A percentile compares a stretch with the other conserved stretches of the same genome.
phyloP scores from a whole-genome alignment of 805 yeast genomes.

The Candida dendrica region DNA sequence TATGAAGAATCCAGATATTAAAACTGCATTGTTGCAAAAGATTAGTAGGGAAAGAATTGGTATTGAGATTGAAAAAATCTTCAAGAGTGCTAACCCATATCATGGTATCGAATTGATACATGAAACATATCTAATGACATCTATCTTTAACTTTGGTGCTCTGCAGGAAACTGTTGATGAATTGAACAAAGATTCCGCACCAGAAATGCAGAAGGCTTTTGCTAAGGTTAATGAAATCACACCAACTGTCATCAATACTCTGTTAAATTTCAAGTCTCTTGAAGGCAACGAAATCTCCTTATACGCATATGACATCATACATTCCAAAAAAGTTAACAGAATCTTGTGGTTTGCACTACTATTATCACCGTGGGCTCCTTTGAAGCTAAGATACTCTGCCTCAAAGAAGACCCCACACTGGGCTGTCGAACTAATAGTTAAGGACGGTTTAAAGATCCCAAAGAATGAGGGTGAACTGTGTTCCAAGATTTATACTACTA shows the following conservation, averaged over 20 bases:
- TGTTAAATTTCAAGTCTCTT: neutral
- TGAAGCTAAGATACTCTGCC: slow-evolving; percentile 29
- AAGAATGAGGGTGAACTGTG: slow-evolving; percentile 46
- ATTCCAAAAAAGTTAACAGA: neutral
- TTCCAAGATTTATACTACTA: slow-evolving; percentile 33
- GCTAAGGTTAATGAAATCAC: slow-evolving; percentile 2
- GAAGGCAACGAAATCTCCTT: neutral
- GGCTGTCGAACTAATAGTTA: slow-evolving; percentile 45
- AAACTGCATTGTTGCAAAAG: slow-evolving; percentile 53
- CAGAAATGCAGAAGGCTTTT: slow-evolving; percentile 4
- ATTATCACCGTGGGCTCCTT: slow-evolving; percentile 41
- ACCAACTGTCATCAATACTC: slow-evolving; percentile 20
- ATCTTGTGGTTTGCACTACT: slow-evolving; percentile 37
- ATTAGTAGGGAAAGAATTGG: slow-evolving; percentile 91
- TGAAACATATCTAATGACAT: slow-evolving; percentile 45
- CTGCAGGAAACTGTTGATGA: slow-evolving; percentile 14
- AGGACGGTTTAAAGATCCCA: slow-evolving; percentile 67
- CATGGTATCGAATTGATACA: slow-evolving; percentile 58
- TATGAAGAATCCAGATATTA: slow-evolving; percentile 56
- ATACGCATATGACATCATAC: neutral
- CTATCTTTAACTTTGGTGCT: slow-evolving; percentile 42
- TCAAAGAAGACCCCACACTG: slow-evolving; percentile 28
- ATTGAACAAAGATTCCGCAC: slow-evolving; percentile 10
- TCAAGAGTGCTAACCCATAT: slow-evolving; percentile 54
- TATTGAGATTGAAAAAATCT: slow-evolving; percentile 70